Percentiles rank a stretch among this genome's conserved stretches.
Conservation (phyloP, 805 yeast genomes). For the Pachysolen tannophilus region DNA sequence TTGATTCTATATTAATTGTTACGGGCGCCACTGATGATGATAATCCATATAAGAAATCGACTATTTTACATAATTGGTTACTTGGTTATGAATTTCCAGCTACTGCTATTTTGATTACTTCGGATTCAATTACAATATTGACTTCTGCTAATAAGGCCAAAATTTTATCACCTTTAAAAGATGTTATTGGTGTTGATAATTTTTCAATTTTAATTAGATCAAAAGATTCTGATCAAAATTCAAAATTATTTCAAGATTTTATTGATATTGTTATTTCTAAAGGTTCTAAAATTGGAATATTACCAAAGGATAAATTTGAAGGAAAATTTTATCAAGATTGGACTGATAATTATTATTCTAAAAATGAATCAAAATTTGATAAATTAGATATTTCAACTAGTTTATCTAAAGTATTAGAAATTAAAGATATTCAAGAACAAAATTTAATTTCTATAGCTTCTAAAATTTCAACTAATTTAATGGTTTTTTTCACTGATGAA, state of each 20-base stretch:
- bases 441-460: conserved; percentile 60
- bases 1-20: conserved; percentile 50
- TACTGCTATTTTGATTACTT: conserved; percentile 61
- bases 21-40: conserved; percentile 85
- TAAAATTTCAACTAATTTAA: conserved; percentile 67
- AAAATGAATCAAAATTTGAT: conserved; percentile 28
- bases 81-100: conserved; percentile 96
- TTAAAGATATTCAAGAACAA: conserved; percentile 76
- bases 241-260: conserved; percentile 53
- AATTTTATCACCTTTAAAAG: conserved; percentile 54
- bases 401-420: conserved; percentile 52
- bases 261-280: conserved; percentile 34
- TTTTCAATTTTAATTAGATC: conserved; percentile 62
- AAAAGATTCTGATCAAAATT: conserved; percentile 75
- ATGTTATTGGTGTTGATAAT: conserved; percentile 31
- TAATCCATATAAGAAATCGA: conserved; percentile 82
- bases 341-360: conserved; percentile 33
- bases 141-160: conserved; percentile 84
- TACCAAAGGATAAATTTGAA: conserved; percentile 67
- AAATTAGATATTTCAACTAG: conserved; percentile 46
- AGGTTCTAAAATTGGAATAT: conserved; percentile 50
- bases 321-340: conserved; percentile 86
- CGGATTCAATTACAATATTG: conserved; percentile 51
- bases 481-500: conserved; percentile 79
- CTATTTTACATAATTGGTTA: conserved; percentile 84